Percentiles rank a stretch among this genome's conserved stretches.
Evolutionary conservation across 2,329 filamentous ascomycete genomes (phyloP).

Genomic region (Phaeosphaeriaceae sp.): DNA sequence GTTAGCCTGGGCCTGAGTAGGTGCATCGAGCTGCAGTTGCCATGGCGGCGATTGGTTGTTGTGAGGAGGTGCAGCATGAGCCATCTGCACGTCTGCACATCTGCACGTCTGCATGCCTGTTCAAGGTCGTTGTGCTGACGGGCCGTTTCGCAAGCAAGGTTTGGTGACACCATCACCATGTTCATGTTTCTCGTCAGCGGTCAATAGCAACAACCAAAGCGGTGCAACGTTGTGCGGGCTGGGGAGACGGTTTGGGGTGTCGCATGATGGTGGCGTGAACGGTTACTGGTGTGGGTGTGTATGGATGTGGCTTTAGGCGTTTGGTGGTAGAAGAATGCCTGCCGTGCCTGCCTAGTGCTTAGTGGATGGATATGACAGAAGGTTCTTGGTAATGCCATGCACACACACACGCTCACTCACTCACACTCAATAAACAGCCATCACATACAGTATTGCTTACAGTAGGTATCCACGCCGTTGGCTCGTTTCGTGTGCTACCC

Average conservation of each 20-base stretch:
- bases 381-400: too few relatives aligned
- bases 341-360: neutral
- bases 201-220: conserved; percentile 8
- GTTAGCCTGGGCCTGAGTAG: conserved; percentile 27
- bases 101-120: conserved; percentile 11
- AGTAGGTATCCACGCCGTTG: too few relatives aligned
- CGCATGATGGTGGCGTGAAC: conserved; percentile 22
- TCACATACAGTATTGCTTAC: too few relatives aligned
- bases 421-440: too few relatives aligned
- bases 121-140: neutral
- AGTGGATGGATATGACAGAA: too few relatives aligned
- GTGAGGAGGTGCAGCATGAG: conserved; percentile 1
- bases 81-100: conserved; percentile 29
- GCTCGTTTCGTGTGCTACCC: too few relatives aligned
- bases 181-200: conserved; percentile 9
- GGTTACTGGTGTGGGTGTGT: neutral
- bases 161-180: conserved; percentile 4
- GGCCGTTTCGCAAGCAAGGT: conserved; percentile 12
- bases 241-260: neutral
- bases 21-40: conserved; percentile 16
- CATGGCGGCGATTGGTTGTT: conserved; percentile 22
- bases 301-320: too few relatives aligned
- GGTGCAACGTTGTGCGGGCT: conserved; percentile 14
- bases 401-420: too few relatives aligned
- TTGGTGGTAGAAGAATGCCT: neutral